phyloP scores from a whole-genome alignment of 345 rosid species.

The Cochlearia excelsa region DNA sequence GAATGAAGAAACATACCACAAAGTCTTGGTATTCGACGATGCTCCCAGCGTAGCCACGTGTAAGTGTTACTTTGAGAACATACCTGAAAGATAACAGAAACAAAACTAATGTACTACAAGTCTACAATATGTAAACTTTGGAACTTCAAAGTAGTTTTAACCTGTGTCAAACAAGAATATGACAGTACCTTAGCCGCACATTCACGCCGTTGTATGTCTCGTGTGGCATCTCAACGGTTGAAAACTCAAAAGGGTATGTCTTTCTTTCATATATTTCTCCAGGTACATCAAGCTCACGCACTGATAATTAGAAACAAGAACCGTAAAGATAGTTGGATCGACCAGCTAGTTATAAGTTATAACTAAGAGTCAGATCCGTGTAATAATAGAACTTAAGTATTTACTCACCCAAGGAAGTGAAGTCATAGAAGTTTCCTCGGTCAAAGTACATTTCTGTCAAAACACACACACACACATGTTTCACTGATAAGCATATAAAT shows the following conservation, averaged over 20 bases:
- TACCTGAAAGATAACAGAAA: conserved; percentile 50
- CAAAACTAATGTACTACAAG: neutral
- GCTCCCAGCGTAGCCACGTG: conserved; percentile 91
- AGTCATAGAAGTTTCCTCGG: conserved; percentile 92
- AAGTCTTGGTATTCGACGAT: conserved; percentile 90
- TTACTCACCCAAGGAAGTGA: conserved; percentile 90
- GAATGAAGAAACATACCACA: conserved; percentile 51
- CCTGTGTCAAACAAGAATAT: neutral
- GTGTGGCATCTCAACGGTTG: conserved; percentile 94
- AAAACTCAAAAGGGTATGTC: conserved; percentile 84
- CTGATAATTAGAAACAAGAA: conserved; percentile 43
- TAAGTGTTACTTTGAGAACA: conserved; percentile 86
- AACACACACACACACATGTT: neutral
- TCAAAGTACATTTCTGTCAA: conserved; percentile 89
- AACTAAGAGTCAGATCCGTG: conserved; percentile 1
- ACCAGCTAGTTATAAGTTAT: neutral
- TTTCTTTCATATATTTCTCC: conserved; percentile 92
- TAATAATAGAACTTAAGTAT: conserved; percentile 14
- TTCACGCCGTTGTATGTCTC: conserved; percentile 92
- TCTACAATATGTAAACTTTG: neutral
- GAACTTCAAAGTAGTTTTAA: neutral
- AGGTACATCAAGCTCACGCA: conserved; percentile 94
- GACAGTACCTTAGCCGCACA: conserved; percentile 83
- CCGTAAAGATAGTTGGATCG: conserved; percentile 8
- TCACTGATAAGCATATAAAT: neutral